Evolutionary conservation across 306 rosid species (phyloP), one percentile per base, ranked within the genome.

Genomic region (Cicer bijugum): DNA sequence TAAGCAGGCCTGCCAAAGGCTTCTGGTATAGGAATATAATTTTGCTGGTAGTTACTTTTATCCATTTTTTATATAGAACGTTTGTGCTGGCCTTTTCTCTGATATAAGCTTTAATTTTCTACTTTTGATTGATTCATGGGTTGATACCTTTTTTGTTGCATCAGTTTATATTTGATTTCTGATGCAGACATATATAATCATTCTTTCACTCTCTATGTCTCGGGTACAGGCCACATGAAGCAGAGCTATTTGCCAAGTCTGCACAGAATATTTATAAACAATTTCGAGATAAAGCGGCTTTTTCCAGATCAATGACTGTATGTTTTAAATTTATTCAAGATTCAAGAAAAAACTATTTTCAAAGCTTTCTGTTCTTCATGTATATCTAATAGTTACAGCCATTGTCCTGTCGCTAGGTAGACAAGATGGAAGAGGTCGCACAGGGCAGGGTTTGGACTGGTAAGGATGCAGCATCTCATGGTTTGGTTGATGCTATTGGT

Each of bases 361-460:
- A 20, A 42, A 0, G 33, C 35, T 55, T 67, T 66, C 11, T 56
- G 47, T 59, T 72, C 67, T 53, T 63, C 55, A 20, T 39, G 17
- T 69, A 62, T 1, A 51, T 69, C 40, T 11, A 59, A 66, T 45
- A 72, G 72, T 80, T 57, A 19, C 47, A 57, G 10, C 73, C 6
- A 7, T 11, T 15, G 38, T 78, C 69, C 44, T 19, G 64, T 72
- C 71, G 28, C 73, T 68, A 94, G 98, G 92, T 89, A 62, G 98
- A 91, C 65, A 82, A 91, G 81, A 94, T 91, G 97, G 97, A 94
- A 78, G 91, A 86, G 83, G 87, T 94, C 75, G 98, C 98, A 46
- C 97, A 91, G 72, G 98, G 98, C 63, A 88, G 98, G 80, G 91
- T 94, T 71, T 91, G 98, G 98, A 81, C 95, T 0, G 96, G 97